Evolutionary conservation across 1,139 yeast genomes (phyloP), one percentile per base, ranked within the genome.

Genomic region (Starmera stellimalicola): DNA sequence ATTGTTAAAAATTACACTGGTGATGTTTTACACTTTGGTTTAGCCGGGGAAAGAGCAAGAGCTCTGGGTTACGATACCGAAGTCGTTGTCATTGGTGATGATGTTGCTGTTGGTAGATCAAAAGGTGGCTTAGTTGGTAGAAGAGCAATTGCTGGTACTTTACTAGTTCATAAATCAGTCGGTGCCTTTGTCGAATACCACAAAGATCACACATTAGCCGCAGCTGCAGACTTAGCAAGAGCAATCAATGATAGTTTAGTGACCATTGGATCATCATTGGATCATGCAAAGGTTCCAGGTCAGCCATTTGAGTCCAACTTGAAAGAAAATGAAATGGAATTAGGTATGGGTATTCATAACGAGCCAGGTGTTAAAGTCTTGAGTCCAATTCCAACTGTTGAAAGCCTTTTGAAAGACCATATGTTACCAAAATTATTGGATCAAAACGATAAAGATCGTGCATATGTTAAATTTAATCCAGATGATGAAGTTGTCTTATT

Each of bases 261-360:
- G 23, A 87, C 97, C 7, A 73, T 88, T 45, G 95, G 94, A 30
- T 87, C 95, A 1, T 82, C 95, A 2, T 65, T 88, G 45, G 95
- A 83, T 48, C 85, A 93, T 48, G 85, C 94, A 36, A 75, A 83
- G 31, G 94, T 85, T 28, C 96, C 97, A 3, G 95, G 94, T 6
- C 70, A 78, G 40, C 57, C 63, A 32, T 69, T 67, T 37, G 78
- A 72, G 44, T 65, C 70, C 11, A 70, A 70, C 33, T 69, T 78
- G 41, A 59, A 61, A 29, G 69, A 63, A 14, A 60, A 72, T 36
- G 87, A 84, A 54, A 79, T 81, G 47, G 97, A 88, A 57, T 67
- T 88, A 42, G 97, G 97, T 18, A 79, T 88, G 76, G 97, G 97
- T 32, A 88, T 88, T 41, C 97, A 88, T 57, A 88, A 88, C 51